These are phyloP conservation scores for Ascoidea asiatica DNA, from an alignment of 805 yeast genomes.

Conservation along the genomic window DNA sequence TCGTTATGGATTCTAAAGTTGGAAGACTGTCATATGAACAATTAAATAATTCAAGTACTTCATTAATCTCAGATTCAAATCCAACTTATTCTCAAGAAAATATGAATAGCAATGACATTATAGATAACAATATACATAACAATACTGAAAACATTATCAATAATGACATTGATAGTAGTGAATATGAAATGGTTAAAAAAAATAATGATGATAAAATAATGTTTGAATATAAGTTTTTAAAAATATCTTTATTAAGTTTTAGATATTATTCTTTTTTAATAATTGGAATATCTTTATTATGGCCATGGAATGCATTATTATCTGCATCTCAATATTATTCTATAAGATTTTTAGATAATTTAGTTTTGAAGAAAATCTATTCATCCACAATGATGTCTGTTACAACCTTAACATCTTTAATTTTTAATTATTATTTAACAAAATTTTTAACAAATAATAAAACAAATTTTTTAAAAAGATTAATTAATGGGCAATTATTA, in stretches of 20 bases:
- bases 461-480: conserved; percentile 41
- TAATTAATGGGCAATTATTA: conserved; percentile 43
- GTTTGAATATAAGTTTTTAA: not conserved
- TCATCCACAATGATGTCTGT: conserved; percentile 83
- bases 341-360: conserved; percentile 38
- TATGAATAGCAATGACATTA: not conserved
- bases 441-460: conserved; percentile 38
- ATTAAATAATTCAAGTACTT: too few species aligned
- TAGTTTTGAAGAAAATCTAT: conserved; percentile 41
- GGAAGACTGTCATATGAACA: too few species aligned
- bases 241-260: conserved; percentile 3
- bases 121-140: not conserved
- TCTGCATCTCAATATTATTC: conserved; percentile 76
- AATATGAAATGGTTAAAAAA: too few species aligned
- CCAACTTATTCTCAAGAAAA: too few species aligned
- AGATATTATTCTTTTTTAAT: conserved; percentile 45
- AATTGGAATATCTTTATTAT: conserved; percentile 67
- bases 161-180: not conserved
- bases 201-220: too few species aligned
- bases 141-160: not conserved
- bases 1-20: too few species aligned
- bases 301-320: conserved; percentile 96
- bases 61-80: too few species aligned
- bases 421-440: conserved; percentile 47
- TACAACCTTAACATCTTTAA: conserved; percentile 56